Evolutionary conservation across 257 asterid species (phyloP).

Genomic region (Solanum pimpinellifolium): DNA sequence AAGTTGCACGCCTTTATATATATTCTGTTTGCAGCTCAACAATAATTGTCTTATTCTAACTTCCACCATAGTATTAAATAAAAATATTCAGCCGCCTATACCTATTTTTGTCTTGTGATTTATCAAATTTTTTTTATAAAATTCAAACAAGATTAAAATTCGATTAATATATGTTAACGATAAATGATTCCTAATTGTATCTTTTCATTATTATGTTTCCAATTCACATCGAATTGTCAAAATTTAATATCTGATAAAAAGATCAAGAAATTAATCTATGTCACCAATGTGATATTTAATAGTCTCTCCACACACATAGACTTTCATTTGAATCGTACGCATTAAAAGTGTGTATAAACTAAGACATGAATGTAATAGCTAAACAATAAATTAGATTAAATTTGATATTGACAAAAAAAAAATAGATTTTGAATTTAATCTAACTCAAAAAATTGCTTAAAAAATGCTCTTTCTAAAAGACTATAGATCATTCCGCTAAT

Average conservation of each 20-base stretch:
- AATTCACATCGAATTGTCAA: not conserved
- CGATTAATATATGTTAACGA: not conserved
- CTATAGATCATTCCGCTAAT: not conserved
- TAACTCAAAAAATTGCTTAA: not conserved
- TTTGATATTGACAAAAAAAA: not conserved
- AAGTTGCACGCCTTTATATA: not conserved
- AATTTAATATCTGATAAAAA: not conserved
- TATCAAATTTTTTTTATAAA: not conserved
- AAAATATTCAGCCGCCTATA: not conserved
- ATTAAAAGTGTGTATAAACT: not conserved
- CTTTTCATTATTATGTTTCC: not conserved
- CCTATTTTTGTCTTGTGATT: not conserved
- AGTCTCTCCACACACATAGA: not conserved
- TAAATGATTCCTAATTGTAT: not conserved
- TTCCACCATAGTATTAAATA: not conserved
- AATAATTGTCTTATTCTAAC: not conserved
- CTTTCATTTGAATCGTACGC: not conserved
- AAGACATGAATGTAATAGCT: fast-evolving
- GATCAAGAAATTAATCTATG: not conserved
- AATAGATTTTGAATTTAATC: no score
- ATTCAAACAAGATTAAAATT: not conserved
- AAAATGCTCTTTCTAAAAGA: not conserved
- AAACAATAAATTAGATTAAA: not conserved
- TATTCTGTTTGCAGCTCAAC: not conserved
- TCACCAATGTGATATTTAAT: not conserved